These are phyloP conservation scores for Dentipellis fragilis DNA, from an alignment of 768 basidiomycete genomes.

Conservation along the genomic window DNA sequence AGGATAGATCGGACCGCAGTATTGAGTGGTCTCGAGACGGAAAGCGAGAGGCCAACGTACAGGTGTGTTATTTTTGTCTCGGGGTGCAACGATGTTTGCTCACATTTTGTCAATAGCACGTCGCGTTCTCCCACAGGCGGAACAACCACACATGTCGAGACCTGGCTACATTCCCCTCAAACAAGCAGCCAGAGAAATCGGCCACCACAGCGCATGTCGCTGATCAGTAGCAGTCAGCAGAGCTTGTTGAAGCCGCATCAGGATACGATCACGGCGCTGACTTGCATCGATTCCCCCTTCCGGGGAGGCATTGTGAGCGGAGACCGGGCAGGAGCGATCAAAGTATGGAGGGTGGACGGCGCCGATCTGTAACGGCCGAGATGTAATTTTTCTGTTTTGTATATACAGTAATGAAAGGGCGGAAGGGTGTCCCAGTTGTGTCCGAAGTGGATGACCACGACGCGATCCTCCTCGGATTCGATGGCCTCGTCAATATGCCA, in stretches of 20 bases:
- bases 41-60: slow-evolving; percentile 68
- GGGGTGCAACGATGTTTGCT: background rate
- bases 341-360: slow-evolving; percentile 76
- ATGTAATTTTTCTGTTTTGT: background rate
- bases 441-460: slow-evolving; percentile 91
- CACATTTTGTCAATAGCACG: slow-evolving; percentile 17
- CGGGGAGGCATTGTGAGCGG: slow-evolving; percentile 88
- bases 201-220: slow-evolving; percentile 63
- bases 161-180: slow-evolving; percentile 39
- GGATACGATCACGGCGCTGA: slow-evolving; percentile 79
- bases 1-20: slow-evolving; percentile 65
- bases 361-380: slow-evolving; percentile 12
- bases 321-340: slow-evolving; percentile 81
- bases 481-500: slow-evolving; percentile 99
- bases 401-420: too few species aligned
- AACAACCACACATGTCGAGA: slow-evolving; percentile 50
- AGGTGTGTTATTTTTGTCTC: slow-evolving; percentile 38
- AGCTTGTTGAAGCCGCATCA: slow-evolving; percentile 81
- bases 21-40: slow-evolving; percentile 69
- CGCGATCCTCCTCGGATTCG: slow-evolving; percentile 92
- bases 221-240: slow-evolving; percentile 78
- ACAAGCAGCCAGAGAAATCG: slow-evolving; percentile 46
- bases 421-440: slow-evolving; percentile 77
- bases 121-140: slow-evolving; percentile 29
- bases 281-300: slow-evolving; percentile 87